Conservation (phyloP, 148 eudicot genomes). For the Rhododendron ferrugineum region DNA sequence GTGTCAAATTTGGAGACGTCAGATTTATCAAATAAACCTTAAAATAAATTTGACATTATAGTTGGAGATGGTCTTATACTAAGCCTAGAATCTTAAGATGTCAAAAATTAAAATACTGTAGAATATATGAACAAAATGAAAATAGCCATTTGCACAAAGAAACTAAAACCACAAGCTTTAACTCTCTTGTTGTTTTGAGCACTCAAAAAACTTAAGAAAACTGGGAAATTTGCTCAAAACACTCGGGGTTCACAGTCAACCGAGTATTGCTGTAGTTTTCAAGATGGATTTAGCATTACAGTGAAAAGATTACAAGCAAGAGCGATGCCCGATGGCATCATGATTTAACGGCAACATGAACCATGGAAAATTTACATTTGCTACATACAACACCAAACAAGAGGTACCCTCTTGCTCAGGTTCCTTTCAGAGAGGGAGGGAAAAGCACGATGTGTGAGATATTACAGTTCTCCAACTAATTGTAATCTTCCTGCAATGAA, state of each 20-base stretch:
- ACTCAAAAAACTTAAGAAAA: neutral
- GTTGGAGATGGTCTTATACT: neutral
- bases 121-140: neutral
- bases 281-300: neutral
- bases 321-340: neutral
- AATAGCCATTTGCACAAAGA: neutral
- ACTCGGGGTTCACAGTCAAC: neutral
- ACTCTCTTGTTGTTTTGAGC: neutral
- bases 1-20: too few species aligned
- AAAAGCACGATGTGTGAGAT: neutral
- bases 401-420: constrained; percentile 8
- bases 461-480: neutral
- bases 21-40: too few species aligned
- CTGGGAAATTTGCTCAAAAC: neutral
- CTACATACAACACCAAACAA: neutral
- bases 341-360: neutral
- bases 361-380: neutral
- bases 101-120: neutral
- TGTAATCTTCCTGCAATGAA: constrained; percentile 38
- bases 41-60: too few species aligned
- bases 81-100: neutral
- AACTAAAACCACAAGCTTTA: neutral
- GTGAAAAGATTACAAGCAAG: neutral
- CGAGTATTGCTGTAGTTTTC: neutral
- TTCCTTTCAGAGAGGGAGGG: neutral